phyloP scores from a whole-genome alignment of 495 filamentous ascomycete species.

The Tuber magnatum region DNA sequence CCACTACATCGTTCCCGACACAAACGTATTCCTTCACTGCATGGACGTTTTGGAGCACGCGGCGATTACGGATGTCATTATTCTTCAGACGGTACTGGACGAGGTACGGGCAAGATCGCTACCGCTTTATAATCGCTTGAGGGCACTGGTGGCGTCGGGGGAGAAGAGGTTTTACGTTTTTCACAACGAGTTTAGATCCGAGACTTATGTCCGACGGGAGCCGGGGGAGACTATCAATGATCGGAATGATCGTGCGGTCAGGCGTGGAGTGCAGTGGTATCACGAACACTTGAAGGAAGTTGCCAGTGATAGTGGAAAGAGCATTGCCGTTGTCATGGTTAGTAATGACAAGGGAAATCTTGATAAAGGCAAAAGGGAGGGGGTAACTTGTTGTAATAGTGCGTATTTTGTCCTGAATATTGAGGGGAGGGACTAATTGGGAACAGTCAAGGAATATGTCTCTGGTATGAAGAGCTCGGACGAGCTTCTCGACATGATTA shows the following conservation, averaged over 20 bases:
- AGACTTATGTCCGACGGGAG: constrained; percentile 73
- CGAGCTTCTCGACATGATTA: constrained; percentile 89
- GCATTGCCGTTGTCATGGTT: constrained; percentile 74
- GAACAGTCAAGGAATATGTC: constrained; percentile 68
- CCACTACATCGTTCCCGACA: constrained; percentile 93
- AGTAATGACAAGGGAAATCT: constrained; percentile 87
- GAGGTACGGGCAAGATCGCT: constrained; percentile 89
- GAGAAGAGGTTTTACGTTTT: constrained; percentile 97
- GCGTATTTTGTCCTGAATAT: constrained; percentile 34
- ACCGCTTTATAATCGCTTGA: constrained; percentile 87
- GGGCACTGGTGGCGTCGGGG: constrained; percentile 81
- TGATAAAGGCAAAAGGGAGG: constrained; percentile 69
- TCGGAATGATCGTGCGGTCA: constrained; percentile 85
- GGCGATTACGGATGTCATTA: constrained; percentile 89
- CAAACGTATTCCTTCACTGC: constrained; percentile 87
- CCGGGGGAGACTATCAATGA: constrained; percentile 88
- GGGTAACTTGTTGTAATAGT: constrained; percentile 47
- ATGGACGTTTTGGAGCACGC: constrained; percentile 95
- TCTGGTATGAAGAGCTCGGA: constrained; percentile 73
- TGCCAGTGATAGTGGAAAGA: constrained; percentile 45
- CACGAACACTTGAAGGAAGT: constrained; percentile 63
- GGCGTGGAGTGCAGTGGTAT: constrained; percentile 85
- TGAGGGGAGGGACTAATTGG: constrained; percentile 9
- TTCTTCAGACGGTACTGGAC: constrained; percentile 91
- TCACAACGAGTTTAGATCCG: constrained; percentile 94